Base-by-base conservation (phyloP, 768 basidiomycete species). In the Mycena capillaripes region DNA sequence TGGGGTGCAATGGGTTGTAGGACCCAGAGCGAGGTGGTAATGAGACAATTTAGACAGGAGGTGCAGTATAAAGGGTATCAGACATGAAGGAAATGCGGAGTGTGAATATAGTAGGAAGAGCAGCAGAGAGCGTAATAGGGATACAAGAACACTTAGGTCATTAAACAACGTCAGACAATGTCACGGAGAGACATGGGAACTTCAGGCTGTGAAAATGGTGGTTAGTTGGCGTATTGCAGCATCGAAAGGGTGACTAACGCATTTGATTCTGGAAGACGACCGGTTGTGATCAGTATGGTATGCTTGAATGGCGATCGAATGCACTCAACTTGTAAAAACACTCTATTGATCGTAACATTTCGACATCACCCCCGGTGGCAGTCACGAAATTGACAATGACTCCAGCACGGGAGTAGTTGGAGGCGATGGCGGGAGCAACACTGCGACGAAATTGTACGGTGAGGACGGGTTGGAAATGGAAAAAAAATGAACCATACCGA, bases 321-420 rank as follows among this genome's bases (percentile, higher is more conserved):
- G 42, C 34, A 80, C 82, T 70, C 63, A 81, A 95, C 95, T 96
- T 96, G 89, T 97, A 98, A 85, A 96, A 97, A 88, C 97, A 97
- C 86, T 99, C 97, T 87, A 98, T 98, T 76, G 95, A 95, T 79
- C 97, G 90, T 73, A 99, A 86, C 97, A 98, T 98, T 85, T 99
- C 97, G 66, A 98, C 97, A 81, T 99, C 97, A 48, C 97, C 97
- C 34, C 97, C 97, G 17, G 96, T 97, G 65, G 97, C 97, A 67
- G 97, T 98, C 72, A 99, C 97, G 77, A 99, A 97, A 82, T 97
- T 99, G 79, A 99, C 89, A 71, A 98, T 89, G 63, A 98, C 94
- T 32, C 97, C 98, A 66, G 96, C 93, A 62, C 96, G 92, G 46
- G 92, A 89, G 79, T 95, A 93, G 81, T 86, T 92, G 57, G 94